These are phyloP conservation scores for Epichloe typhina DNA, from an alignment of 2,329 filamentous ascomycete species.

Conservation along the genomic window DNA sequence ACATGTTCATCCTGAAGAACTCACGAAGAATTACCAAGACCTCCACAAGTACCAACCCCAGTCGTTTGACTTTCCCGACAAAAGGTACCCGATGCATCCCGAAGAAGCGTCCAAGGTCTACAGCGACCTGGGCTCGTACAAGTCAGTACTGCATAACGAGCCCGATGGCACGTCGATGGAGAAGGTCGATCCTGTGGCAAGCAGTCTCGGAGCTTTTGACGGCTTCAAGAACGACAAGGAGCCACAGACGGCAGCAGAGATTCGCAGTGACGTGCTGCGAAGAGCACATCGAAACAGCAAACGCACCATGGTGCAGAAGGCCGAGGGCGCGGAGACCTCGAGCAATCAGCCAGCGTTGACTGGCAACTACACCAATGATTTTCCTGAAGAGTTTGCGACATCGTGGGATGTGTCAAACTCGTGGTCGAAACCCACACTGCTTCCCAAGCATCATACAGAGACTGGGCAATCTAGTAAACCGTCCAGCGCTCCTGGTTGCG, in stretches of 20 bases:
- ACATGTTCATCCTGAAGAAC: slow-evolving; percentile 24
- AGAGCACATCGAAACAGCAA: slow-evolving; percentile 13
- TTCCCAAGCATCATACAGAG: slow-evolving; percentile 10
- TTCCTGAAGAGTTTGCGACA: slow-evolving; percentile 35
- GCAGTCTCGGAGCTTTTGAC: slow-evolving; percentile 26
- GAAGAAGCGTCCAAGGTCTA: slow-evolving; percentile 26
- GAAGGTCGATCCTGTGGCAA: slow-evolving; percentile 19
- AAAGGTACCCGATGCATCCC: slow-evolving; percentile 16
- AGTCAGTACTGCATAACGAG: slow-evolving; percentile 22
- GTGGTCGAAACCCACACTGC: slow-evolving; percentile 12
- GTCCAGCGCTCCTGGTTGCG: neutral
- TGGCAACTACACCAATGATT: slow-evolving; percentile 37
- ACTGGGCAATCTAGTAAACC: neutral
- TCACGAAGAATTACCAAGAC: slow-evolving; percentile 27
- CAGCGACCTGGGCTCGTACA: slow-evolving; percentile 28
- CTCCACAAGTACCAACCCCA: slow-evolving; percentile 26
- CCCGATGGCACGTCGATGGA: slow-evolving; percentile 17
- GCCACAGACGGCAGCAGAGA: slow-evolving; percentile 17
- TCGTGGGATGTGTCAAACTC: slow-evolving; percentile 26
- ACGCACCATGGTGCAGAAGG: slow-evolving; percentile 6
- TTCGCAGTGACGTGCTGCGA: slow-evolving; percentile 18
- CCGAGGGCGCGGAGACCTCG: slow-evolving; percentile 4
- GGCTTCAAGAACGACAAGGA: slow-evolving; percentile 9
- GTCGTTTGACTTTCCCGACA: slow-evolving; percentile 15
- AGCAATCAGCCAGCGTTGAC: slow-evolving; percentile 19